phyloP scores from a whole-genome alignment of 176 grass and related monocot genomes.

The Thinopyrum elongatum region DNA sequence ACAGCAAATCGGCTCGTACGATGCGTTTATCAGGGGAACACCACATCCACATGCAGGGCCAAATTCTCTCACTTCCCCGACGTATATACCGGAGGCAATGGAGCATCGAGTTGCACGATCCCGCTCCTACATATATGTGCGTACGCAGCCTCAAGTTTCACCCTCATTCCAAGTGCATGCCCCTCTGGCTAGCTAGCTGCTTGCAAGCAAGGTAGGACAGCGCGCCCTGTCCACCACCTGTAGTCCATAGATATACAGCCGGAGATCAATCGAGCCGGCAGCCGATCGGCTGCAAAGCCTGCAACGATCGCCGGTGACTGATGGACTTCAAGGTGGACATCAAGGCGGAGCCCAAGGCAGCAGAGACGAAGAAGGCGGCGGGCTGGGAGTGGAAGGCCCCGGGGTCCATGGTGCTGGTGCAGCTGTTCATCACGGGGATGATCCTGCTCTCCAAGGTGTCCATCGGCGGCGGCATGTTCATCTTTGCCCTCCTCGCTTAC shows the following conservation, averaged over 20 bases:
- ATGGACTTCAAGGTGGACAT: neutral
- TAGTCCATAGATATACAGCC: neutral
- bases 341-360: neutral
- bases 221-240: neutral
- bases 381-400: constrained; percentile 34
- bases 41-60: neutral
- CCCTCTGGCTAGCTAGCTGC: neutral
- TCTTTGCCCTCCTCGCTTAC: constrained; percentile 42
- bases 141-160: neutral
- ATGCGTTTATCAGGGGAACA: neutral
- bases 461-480: constrained; percentile 32
- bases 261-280: neutral
- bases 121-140: neutral
- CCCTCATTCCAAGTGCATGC: neutral
- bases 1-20: neutral
- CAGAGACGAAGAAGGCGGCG: neutral
- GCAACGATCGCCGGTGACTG: neutral
- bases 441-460: constrained; percentile 42
- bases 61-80: neutral
- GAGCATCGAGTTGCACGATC: neutral
- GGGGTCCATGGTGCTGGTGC: constrained; percentile 33
- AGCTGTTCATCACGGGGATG: constrained; percentile 48
- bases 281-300: neutral
- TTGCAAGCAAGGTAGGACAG: neutral
- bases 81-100: neutral